Percentiles rank a stretch among this genome's conserved stretches.
These are phyloP conservation scores for Mortierella sp. DNA, from an alignment of 371 early-diverging fungal species.

Conservation along the genomic window DNA sequence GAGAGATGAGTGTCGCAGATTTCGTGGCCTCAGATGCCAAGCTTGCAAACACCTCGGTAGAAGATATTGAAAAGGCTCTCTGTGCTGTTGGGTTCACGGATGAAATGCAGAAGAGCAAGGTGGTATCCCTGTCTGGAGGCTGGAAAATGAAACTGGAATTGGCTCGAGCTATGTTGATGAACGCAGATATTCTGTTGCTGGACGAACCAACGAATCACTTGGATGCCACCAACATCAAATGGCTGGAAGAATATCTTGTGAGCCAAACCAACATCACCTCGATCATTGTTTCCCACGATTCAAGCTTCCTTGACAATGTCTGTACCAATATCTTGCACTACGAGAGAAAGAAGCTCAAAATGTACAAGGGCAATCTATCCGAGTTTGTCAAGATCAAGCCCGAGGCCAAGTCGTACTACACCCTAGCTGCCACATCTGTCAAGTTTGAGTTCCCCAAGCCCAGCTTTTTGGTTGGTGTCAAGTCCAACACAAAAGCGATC, in stretches of 20 bases:
- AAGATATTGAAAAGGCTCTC: conserved; percentile 68
- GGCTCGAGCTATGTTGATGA: conserved; percentile 86
- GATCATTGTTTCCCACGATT: conserved; percentile 93
- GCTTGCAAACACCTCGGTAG: conserved; percentile 65
- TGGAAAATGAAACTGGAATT: conserved; percentile 93
- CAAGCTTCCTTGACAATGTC: conserved; percentile 88
- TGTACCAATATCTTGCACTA: conserved; percentile 89
- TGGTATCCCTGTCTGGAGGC: conserved; percentile 86
- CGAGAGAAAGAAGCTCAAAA: conserved; percentile 80
- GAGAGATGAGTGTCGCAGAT: conserved; percentile 76
- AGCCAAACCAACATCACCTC: conserved; percentile 79
- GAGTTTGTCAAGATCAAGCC: conserved; percentile 85
- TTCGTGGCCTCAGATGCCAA: conserved; percentile 69
- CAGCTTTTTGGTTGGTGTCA: conserved; percentile 77
- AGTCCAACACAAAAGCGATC: conserved; percentile 80
- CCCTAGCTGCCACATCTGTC: conserved; percentile 69
- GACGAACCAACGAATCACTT: conserved; percentile 96
- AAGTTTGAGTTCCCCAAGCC: conserved; percentile 81
- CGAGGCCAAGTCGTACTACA: conserved; percentile 82
- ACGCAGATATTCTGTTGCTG: conserved; percentile 88
- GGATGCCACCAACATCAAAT: conserved; percentile 85
- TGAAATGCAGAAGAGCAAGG: conserved; percentile 70
- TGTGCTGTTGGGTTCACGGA: conserved; percentile 76
- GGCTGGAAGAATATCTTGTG: conserved; percentile 86
- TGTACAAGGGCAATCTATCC: conserved; percentile 87